Base-by-base conservation (phyloP, 768 basidiomycete genomes). In the Suillus decipiens region DNA sequence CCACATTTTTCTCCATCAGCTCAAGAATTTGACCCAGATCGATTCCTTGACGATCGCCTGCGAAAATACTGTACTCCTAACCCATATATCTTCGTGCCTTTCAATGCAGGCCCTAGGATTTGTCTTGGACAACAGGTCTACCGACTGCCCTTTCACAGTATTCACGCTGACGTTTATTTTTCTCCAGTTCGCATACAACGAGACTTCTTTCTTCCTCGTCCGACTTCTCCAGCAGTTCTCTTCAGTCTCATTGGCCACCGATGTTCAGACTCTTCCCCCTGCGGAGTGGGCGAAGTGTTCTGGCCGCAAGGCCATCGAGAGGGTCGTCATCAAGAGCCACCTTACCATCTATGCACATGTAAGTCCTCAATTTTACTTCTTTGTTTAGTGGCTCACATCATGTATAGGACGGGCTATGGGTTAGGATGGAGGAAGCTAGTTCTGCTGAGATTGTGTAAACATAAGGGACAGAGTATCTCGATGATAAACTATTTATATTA, bases 21-120 rank as follows among this genome's bases (percentile, higher is more conserved):
- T n/a, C 70, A 81, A 3, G 66, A 74, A 62, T 90, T 89, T 65
- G 88, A 89, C 68, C 89, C 89, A 0, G 84, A 88, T 63, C 80
- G 88, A 1, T 89, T 88, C 79, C 70, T 90, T 45, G 88, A 90
- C 64, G 82, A 84, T 36, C 78, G 88, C 3, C 59, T 87, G 47
- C 76, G 79, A 5, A 86, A 83, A 64, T 86, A 88, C 65, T 69
- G 86, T 64, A 81, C 77, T 0, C 78, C 81, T 7, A 86, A 86
- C 65, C 86, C 86, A 0, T 81, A 78, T 74, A 81, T 82, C 57
- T 82, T 82, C 70, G 62, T 76, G 10, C 79, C 79, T 1, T 80
- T 80, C 68, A 79, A 77, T 45, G 78, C 78, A 7, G 79, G 77
- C 0, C 77, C 77, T 0, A 69, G 77, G 34, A 78, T 76, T 41